phyloP scores from a whole-genome alignment of 768 basidiomycete species.

The Roridomyces roridus region DNA sequence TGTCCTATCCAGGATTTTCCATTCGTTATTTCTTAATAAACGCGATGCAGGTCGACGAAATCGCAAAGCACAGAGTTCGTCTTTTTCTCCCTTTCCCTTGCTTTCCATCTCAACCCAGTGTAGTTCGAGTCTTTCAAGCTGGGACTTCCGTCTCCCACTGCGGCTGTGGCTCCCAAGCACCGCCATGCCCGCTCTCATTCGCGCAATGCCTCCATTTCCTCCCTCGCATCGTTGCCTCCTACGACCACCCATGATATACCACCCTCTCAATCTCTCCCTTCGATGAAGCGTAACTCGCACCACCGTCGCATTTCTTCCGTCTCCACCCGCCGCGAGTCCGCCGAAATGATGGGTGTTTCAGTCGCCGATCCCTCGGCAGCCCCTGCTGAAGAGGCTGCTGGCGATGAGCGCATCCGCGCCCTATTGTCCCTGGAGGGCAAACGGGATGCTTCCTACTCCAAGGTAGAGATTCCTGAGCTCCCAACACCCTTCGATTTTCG shows the following conservation, averaged over 20 bases:
- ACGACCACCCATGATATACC: conserved; percentile 44
- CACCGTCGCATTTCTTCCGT: conserved; percentile 88
- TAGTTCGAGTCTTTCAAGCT: conserved; percentile 81
- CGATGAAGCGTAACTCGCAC: conserved; percentile 75
- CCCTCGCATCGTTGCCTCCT: conserved; percentile 46
- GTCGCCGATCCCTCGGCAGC: conserved; percentile 70
- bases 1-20: conserved; percentile 38
- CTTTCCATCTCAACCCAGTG: conserved; percentile 2
- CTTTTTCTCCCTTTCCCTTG: not conserved
- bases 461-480: conserved; percentile 86
- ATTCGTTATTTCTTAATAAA: conserved; percentile 39
- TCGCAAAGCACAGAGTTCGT: conserved; percentile 24
- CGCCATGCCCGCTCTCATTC: conserved; percentile 75
- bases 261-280: conserved; percentile 32
- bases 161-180: conserved; percentile 43
- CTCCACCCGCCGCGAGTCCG: conserved; percentile 88
- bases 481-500: conserved; percentile 72
- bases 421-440: conserved; percentile 90
- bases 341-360: conserved; percentile 87
- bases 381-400: conserved; percentile 67
- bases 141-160: conserved; percentile 54
- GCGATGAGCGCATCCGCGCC: conserved; percentile 79
- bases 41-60: conserved; percentile 41
- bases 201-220: conserved; percentile 65
- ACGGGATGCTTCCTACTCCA: conserved; percentile 69